phyloP scores from a whole-genome alignment of 306 rosid genomes.

The Quercus engelmannii region DNA sequence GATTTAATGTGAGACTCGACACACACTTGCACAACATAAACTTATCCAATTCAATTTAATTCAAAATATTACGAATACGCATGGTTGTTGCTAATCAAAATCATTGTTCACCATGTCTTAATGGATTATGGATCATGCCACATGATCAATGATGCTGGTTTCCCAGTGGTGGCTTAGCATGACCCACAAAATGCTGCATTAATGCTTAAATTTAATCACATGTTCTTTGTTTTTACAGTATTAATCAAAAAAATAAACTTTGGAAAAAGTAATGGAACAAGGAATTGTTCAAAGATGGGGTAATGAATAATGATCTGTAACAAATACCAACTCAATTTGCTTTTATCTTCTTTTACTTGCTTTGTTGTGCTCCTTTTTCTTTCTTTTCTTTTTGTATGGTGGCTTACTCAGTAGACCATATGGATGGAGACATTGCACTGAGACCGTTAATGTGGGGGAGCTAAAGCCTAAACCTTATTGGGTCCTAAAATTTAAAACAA shows the following conservation, averaged over 20 bases:
- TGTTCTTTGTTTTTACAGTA: neutral
- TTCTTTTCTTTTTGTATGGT: conserved; percentile 33
- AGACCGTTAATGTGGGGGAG: conserved; percentile 15
- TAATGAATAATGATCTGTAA: conserved; percentile 19
- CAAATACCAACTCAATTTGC: conserved; percentile 32
- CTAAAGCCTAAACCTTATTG: conserved; percentile 18
- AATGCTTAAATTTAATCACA: conserved; percentile 12
- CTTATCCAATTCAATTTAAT: too few relatives aligned
- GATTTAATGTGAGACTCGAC: neutral
- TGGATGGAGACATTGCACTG: conserved; percentile 14
- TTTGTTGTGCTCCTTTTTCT: conserved; percentile 37
- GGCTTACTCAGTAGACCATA: conserved; percentile 30
- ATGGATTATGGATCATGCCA: neutral
- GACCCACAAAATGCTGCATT: neutral
- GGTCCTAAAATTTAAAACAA: conserved; percentile 38
- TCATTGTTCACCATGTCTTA: neutral
- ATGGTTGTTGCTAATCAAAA: neutral
- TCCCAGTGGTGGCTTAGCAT: too few relatives aligned
- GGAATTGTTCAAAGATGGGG: conserved; percentile 27
- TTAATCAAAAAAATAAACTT: neutral
- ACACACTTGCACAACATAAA: too few relatives aligned
- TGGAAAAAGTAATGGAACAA: conserved; percentile 18
- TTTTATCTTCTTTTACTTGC: conserved; percentile 52
- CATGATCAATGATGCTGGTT: neutral
- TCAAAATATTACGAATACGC: too few relatives aligned